Conservation (phyloP, 306 rosid species). For the Glycine soja region DNA sequence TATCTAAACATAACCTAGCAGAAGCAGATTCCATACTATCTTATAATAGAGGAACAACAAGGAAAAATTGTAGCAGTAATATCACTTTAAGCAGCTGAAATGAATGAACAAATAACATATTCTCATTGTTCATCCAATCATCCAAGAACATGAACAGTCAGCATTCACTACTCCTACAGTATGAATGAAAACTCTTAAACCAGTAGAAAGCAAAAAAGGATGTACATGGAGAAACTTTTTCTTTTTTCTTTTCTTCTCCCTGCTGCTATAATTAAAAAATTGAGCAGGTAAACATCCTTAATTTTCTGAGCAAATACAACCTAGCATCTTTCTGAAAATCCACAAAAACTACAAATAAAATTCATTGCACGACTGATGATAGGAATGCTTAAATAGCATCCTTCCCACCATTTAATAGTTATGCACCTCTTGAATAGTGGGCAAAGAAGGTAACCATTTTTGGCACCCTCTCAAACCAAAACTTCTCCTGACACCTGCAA, state of each 20-base stretch:
- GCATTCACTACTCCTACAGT: conserved; percentile 1
- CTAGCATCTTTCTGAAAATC: conserved; percentile 10
- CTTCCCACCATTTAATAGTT: conserved; percentile 41
- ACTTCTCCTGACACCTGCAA: conserved; percentile 32
- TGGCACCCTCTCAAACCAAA: conserved; percentile 36
- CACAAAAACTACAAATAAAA: conserved; percentile 10
- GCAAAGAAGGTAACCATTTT: conserved; percentile 68
- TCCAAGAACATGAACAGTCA: conserved; percentile 25
- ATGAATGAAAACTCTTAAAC: conserved; percentile 1
- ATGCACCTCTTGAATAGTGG: conserved; percentile 61
- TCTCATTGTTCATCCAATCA: conserved; percentile 32
- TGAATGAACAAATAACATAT: conserved; percentile 8
- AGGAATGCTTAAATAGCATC: conserved; percentile 21
- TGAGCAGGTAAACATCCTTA: conserved; percentile 35
- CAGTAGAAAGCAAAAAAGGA: conserved; percentile 32
- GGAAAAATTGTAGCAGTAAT: neutral
- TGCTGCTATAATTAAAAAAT: conserved; percentile 31
- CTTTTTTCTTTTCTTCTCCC: conserved; percentile 12
- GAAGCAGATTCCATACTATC: conserved; percentile 15
- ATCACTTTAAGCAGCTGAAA: conserved; percentile 7
- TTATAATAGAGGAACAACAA: neutral
- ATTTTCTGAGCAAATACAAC: conserved; percentile 16
- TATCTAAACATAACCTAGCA: conserved; percentile 5
- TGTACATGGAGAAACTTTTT: conserved; percentile 25
- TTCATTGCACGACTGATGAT: conserved; percentile 27